Evolutionary conservation across 73 alveolate species (phyloP).

Genomic region (Paramecium tetraurelia): DNA sequence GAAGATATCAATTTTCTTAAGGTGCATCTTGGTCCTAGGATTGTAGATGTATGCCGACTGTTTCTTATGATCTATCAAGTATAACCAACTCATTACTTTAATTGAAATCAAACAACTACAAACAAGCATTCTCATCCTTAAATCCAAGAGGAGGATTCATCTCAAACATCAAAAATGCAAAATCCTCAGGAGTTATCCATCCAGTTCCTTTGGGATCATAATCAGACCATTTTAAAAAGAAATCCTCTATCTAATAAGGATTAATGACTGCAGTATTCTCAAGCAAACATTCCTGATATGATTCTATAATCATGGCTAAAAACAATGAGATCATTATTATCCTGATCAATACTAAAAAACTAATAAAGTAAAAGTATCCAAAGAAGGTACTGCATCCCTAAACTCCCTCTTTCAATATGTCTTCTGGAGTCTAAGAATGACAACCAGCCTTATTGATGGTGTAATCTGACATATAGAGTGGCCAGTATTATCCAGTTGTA

Average conservation of each 20-base stretch:
- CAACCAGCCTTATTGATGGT: background rate
- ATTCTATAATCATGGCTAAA: constrained; percentile 29
- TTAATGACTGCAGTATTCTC: constrained; percentile 62
- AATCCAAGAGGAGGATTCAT: constrained; percentile 49
- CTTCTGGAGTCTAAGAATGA: background rate
- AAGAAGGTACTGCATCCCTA: constrained; percentile 45
- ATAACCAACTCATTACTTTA: background rate
- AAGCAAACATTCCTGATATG: constrained; percentile 18
- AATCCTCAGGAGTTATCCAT: constrained; percentile 43
- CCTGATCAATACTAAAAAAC: background rate
- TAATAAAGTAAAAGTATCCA: background rate
- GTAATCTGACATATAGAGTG: background rate
- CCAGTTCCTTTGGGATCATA: constrained; percentile 61
- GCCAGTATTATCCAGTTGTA: constrained; percentile 25
- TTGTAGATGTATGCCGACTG: background rate
- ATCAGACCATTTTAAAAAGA: constrained; percentile 51
- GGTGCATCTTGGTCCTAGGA: background rate
- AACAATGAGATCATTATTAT: constrained; percentile 13
- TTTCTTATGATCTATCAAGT: background rate
- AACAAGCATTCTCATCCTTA: constrained; percentile 30
- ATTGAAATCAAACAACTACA: background rate
- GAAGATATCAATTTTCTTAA: background rate
- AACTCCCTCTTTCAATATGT: background rate
- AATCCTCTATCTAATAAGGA: background rate
- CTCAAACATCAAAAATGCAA: constrained; percentile 61